These are phyloP conservation scores for Pyricularia pennisetigena DNA, from an alignment of 2,329 filamentous ascomycete genomes.

Conservation along the genomic window DNA sequence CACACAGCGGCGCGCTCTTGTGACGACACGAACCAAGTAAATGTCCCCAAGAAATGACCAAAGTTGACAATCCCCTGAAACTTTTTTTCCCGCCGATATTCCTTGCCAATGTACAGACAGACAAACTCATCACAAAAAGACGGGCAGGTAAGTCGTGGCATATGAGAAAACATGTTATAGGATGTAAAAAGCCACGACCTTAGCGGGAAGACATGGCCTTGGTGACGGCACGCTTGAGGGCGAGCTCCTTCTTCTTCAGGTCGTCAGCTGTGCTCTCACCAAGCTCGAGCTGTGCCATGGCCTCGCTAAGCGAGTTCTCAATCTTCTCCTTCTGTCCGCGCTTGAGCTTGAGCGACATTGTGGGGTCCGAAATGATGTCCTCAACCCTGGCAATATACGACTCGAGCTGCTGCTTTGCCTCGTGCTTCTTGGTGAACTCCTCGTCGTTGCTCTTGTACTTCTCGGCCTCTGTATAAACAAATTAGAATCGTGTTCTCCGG, in stretches of 20 bases:
- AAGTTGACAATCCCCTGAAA: background rate
- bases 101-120: slow-evolving; percentile 1
- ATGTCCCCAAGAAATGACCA: slow-evolving; percentile 1
- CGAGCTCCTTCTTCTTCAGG: slow-evolving; percentile 99
- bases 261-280: slow-evolving; percentile 87
- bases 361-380: slow-evolving; percentile 96
- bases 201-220: slow-evolving; percentile 96
- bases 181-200: slow-evolving; percentile 16
- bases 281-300: slow-evolving; percentile 95
- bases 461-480: slow-evolving; percentile 57
- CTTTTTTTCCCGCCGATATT: background rate
- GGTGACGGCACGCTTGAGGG: slow-evolving; percentile 93
- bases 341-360: slow-evolving; percentile 94
- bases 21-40: slow-evolving; percentile 1
- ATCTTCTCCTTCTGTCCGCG: slow-evolving; percentile 99
- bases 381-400: slow-evolving; percentile 97
- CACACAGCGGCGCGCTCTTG: background rate
- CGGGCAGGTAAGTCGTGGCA: slow-evolving; percentile 1
- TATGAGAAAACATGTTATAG: slow-evolving; percentile 3
- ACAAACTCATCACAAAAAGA: background rate
- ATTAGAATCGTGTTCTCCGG: background rate
- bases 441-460: slow-evolving; percentile 98
- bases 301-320: slow-evolving; percentile 90
- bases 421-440: slow-evolving; percentile 98
- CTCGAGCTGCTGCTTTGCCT: slow-evolving; percentile 98